Base-by-base conservation (phyloP, 2,329 filamentous ascomycete species). In the Talaromyces sp. region DNA sequence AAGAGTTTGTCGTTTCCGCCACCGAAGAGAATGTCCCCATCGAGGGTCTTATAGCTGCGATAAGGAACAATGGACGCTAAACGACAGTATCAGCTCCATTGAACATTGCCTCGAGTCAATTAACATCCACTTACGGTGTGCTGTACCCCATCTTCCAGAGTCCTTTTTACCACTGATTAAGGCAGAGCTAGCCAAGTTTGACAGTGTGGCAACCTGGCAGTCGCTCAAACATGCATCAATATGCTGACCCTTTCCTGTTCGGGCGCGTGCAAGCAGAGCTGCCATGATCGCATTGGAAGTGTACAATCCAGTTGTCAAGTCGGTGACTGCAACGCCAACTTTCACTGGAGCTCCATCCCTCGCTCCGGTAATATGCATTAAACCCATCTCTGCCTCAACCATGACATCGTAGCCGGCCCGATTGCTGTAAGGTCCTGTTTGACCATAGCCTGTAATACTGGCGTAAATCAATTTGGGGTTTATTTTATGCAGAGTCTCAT, bases 321-420 rank as follows among this genome's bases (percentile, higher is more conserved):
- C 94, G 0, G 94, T 97, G 3, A 99, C 94, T 2, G 94, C 94
- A 2, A 99, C 94, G 16, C 94, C 94, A 2, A 99, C 94, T 75
- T 99, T 99, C 35, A 97, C 94, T 0, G 94, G 94, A 1, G 91
- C 88, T 0, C 93, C 91, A 65, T 96, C 89, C 51, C 92, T 83
- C 56, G 84, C 83, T 29, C 94, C 94, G 0, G 94, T 99, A 64
- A 99, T 97, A 75, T 99, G 94, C 94, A 99, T 99, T 51, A 99
- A 77, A 1, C 94, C 94, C 76, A 99, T 92, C 71, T 97, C 94
- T 54, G 94, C 94, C 77, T 99, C 94, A 10, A 99, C 93, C 93
- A 99, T 99, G 62, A 99, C 94, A 74, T 99, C 94, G 79, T 99
- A 99, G 4, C 94, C 94, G 3, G 94, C 91, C 13, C 94, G 83